These are phyloP conservation scores for Pyrus hybrid DNA, from an alignment of 331 rosid species.

Conservation along the genomic window DNA sequence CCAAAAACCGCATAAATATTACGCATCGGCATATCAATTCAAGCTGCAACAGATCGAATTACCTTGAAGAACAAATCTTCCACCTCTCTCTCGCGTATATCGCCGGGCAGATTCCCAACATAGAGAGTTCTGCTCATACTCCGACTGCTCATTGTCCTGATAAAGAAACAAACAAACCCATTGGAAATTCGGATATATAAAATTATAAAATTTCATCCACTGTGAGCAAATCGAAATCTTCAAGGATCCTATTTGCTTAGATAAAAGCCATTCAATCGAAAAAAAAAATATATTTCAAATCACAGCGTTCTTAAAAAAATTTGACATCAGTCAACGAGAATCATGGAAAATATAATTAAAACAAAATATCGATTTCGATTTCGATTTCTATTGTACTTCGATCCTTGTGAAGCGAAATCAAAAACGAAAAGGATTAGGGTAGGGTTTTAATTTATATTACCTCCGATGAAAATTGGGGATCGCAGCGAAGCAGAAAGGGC, in stretches of 20 bases:
- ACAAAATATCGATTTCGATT: background rate
- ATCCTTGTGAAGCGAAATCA: background rate
- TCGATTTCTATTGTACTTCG: background rate
- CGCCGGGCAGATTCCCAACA: slow-evolving; percentile 98
- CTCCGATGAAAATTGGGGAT: slow-evolving; percentile 12
- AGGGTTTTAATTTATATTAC: background rate
- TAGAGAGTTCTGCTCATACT: slow-evolving; percentile 85
- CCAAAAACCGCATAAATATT: background rate
- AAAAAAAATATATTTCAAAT: background rate
- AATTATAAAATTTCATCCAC: background rate
- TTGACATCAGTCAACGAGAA: background rate
- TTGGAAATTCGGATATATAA: background rate
- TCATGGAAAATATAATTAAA: background rate
- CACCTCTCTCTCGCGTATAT: slow-evolving; percentile 97
- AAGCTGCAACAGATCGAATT: background rate
- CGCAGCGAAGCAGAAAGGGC: slow-evolving; percentile 7
- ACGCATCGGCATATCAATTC: background rate
- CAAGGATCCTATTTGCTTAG: background rate
- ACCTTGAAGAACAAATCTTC: slow-evolving; percentile 94
- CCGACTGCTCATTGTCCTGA: slow-evolving; percentile 76
- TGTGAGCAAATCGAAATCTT: background rate
- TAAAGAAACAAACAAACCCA: background rate
- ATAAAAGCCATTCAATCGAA: background rate
- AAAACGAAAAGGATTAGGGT: background rate
- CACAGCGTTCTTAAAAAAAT: background rate